Base-by-base conservation (phyloP, 2,329 filamentous ascomycete genomes). In the Diaporthe sp. region DNA sequence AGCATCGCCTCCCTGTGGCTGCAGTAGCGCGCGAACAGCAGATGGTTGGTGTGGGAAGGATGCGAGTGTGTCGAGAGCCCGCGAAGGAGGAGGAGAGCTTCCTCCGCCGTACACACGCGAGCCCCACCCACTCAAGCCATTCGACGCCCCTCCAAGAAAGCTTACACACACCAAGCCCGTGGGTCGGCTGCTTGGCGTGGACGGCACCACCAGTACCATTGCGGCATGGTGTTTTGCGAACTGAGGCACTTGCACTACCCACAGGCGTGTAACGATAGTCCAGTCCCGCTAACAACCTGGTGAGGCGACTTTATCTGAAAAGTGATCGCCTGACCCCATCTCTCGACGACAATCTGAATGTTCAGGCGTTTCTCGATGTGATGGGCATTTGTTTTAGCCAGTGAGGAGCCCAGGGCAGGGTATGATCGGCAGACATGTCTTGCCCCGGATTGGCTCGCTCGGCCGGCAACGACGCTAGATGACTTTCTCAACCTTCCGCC, bases 1-100 rank as follows among this genome's bases (percentile, higher is more conserved):
- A 69, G 65, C 65, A 69, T 69, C 65, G 65, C 65, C 49, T 69
- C 49, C 65, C 49, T 55, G 65, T 69, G 65, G 65, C 65, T 69
- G 65, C 65, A 69, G 65, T 69, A 69, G 65, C 65, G 65, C 65
- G 65, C 34, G 65, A 55, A 42, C 34, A 42, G 28, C 9, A 42
- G n/a, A 28, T 8, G 8, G 46, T 53, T 34, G 49, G n/a, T 8
- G n/a, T 28, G 37, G 37, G n/a, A 37, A n/a, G 57, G 10, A 28
- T 55, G n/a, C 12, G 22, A 13, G 28, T 39, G 22, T 25, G 28
- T 39, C 15, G 51, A 28, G 53, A 25, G 57, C 57, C 57, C 12
- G 4, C 39, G 37, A 44, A 31, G 58, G 37, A 34, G 19, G 42
- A 68, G 44, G 42, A 68, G 46, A 68, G 31, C 44, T 68, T 37